These are phyloP conservation scores for Fusarium sp. DNA, from an alignment of 2,329 filamentous ascomycete species.

Conservation along the genomic window DNA sequence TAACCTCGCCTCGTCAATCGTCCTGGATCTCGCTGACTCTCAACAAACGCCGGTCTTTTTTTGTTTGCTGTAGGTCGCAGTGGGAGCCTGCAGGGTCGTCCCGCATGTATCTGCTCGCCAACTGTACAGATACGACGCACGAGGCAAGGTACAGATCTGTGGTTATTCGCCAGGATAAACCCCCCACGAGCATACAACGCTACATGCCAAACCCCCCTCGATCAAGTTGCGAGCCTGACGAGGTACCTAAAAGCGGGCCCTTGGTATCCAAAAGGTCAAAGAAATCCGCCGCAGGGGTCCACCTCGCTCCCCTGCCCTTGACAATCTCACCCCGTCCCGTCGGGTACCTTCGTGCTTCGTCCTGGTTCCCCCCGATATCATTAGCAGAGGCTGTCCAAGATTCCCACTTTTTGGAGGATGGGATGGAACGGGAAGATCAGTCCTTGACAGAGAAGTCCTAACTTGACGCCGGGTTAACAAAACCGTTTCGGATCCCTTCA, in stretches of 20 bases:
- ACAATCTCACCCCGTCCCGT: constrained; percentile 23
- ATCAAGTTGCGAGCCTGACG: constrained; percentile 13
- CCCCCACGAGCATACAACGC: not conserved
- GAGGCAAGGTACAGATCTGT: constrained; percentile 22
- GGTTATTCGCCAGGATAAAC: not conserved
- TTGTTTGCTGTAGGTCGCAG: constrained; percentile 23
- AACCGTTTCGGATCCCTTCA: constrained; percentile 31
- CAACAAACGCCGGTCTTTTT: constrained; percentile 2
- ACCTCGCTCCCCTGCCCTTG: constrained; percentile 27
- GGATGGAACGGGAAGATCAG: constrained; percentile 35
- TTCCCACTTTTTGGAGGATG: constrained; percentile 36
- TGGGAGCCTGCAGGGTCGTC: constrained; percentile 25
- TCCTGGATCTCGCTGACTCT: constrained; percentile 4
- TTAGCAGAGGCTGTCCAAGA: constrained; percentile 21
- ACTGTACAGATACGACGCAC: constrained; percentile 12
- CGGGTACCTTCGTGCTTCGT: constrained; percentile 29
- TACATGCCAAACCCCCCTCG: constrained; percentile 27
- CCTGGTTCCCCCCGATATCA: constrained; percentile 13
- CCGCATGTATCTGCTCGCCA: constrained; percentile 26
- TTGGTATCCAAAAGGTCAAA: constrained; percentile 9
- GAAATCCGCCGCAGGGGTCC: constrained; percentile 24
- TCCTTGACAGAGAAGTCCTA: constrained; percentile 13
- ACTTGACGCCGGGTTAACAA: constrained; percentile 32
- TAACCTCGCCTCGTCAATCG: not conserved
- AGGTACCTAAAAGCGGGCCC: constrained; percentile 24